A percentile compares a stretch with the other conserved stretches of the same genome.
Evolutionary conservation across 495 filamentous ascomycete species (phyloP).

Genomic region (Neurospora tetraspora): DNA sequence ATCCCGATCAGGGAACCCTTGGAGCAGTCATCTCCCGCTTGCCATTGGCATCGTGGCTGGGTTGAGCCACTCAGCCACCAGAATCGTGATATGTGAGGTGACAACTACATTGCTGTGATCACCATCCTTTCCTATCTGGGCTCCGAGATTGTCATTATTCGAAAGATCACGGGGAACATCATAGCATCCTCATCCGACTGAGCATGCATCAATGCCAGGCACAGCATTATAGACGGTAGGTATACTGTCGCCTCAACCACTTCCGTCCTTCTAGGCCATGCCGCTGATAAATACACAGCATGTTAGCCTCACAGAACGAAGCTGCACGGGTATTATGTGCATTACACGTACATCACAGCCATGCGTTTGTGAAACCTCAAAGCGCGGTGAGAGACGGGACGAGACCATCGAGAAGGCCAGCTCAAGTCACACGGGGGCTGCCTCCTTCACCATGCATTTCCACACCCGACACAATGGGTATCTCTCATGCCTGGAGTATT

Average conservation of each 20-base stretch:
- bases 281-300: background rate
- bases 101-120: background rate
- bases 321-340: background rate
- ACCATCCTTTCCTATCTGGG: background rate
- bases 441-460: background rate
- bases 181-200: background rate
- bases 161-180: background rate
- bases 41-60: background rate
- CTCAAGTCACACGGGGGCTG: background rate
- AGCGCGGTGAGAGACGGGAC: slow-evolving; percentile 12
- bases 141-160: background rate
- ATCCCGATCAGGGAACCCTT: background rate
- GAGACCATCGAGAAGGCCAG: background rate
- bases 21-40: background rate
- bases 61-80: background rate
- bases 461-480: background rate
- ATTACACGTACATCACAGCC: background rate
- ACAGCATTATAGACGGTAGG: background rate
- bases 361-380: slow-evolving; percentile 14
- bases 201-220: background rate
- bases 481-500: background rate
- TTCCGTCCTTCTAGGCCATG: background rate
- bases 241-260: background rate
- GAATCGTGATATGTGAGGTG: background rate
- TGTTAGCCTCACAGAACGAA: background rate